phyloP scores from a whole-genome alignment of 2,329 filamentous ascomycete genomes.

The Reticulascus tulasneorum region DNA sequence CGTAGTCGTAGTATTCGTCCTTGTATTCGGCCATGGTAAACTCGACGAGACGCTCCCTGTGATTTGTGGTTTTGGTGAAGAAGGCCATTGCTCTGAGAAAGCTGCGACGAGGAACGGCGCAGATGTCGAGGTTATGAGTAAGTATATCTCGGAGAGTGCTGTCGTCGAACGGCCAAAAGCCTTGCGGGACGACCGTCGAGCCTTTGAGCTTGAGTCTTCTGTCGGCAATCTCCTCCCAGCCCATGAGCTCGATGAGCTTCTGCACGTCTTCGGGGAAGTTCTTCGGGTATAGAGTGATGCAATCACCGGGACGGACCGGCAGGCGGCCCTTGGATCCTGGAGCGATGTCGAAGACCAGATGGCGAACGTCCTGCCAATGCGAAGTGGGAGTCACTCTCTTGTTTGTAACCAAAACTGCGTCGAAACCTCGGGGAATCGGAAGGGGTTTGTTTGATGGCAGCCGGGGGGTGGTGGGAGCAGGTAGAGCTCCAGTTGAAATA shows the following conservation, averaged over 20 bases:
- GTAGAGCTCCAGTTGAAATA: too few species aligned
- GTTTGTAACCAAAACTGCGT: constrained; percentile 61
- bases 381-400: constrained; percentile 65
- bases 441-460: constrained; percentile 33
- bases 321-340: constrained; percentile 6
- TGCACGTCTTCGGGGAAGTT: constrained; percentile 83
- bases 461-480: background rate
- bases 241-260: constrained; percentile 72
- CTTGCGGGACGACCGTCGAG: constrained; percentile 32
- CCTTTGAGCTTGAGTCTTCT: constrained; percentile 49
- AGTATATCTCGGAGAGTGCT: constrained; percentile 72
- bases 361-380: constrained; percentile 94
- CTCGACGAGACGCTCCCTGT: constrained; percentile 78
- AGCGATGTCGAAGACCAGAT: constrained; percentile 58
- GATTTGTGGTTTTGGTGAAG: constrained; percentile 67
- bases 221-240: constrained; percentile 73
- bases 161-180: too few species aligned
- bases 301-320: constrained; percentile 64
- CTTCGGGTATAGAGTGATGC: constrained; percentile 78
- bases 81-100: constrained; percentile 79
- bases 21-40: constrained; percentile 75
- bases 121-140: constrained; percentile 82
- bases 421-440: constrained; percentile 53
- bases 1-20: constrained; percentile 95
- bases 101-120: constrained; percentile 78